These are phyloP conservation scores for Orbilia blumenaviensis DNA, from an alignment of 2,329 filamentous ascomycete species.

Conservation along the genomic window DNA sequence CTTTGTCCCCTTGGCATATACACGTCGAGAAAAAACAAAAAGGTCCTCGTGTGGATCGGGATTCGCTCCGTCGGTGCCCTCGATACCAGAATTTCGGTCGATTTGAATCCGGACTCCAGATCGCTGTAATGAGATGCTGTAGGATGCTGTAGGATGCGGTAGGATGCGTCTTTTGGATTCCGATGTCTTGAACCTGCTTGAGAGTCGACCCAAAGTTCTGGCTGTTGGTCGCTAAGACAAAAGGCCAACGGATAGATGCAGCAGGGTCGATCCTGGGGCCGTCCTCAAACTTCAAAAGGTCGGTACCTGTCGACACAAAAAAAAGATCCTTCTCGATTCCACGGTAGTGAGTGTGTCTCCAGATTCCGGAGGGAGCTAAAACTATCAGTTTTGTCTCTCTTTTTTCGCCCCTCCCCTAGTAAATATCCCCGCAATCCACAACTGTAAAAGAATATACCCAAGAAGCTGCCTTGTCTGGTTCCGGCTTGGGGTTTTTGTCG, in stretches of 20 bases:
- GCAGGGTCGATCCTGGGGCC: constrained; percentile 46
- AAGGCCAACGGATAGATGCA: constrained; percentile 42
- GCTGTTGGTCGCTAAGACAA: constrained; percentile 38
- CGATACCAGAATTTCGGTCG: constrained; percentile 6
- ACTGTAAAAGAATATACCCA: neutral
- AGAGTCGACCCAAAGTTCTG: constrained; percentile 31
- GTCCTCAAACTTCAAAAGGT: constrained; percentile 29
- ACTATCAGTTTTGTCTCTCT: constrained; percentile 5
- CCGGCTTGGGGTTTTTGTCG: constrained; percentile 28
- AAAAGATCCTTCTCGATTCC: neutral
- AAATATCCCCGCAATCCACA: constrained; percentile 9
- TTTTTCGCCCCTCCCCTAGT: neutral
- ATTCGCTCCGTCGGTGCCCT: constrained; percentile 31
- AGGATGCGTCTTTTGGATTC: constrained; percentile 1
- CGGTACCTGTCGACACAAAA: constrained; percentile 29
- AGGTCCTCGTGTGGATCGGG: constrained; percentile 10
- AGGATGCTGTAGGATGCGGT: neutral
- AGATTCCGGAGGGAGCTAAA: neutral
- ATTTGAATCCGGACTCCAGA: constrained; percentile 13
- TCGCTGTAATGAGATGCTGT: too few species aligned
- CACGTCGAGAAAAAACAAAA: constrained; percentile 37
- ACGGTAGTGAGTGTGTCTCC: neutral
- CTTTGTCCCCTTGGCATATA: constrained; percentile 46
- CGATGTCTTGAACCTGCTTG: constrained; percentile 12
- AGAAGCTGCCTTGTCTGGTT: constrained; percentile 22